Evolutionary conservation across 495 filamentous ascomycete genomes (phyloP).

Genomic region (Aspergillus wentii): DNA sequence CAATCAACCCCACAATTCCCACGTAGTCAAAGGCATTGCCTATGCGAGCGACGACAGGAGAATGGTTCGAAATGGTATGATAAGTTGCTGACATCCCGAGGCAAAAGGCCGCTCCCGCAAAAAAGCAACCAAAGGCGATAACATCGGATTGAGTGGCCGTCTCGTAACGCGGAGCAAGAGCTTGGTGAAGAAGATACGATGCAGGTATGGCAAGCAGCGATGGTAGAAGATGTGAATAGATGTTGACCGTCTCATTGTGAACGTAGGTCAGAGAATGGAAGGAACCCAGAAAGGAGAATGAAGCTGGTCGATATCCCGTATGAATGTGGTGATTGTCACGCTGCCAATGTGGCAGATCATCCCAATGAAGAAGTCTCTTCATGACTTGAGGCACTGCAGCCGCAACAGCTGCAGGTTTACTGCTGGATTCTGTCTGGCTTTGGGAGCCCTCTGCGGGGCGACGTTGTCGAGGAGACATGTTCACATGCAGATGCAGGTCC

Average conservation of each 20-base stretch:
- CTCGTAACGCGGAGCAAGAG: constrained; percentile 61
- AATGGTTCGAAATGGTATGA: constrained; percentile 68
- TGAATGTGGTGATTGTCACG: constrained; percentile 75
- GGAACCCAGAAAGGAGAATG: constrained; percentile 58
- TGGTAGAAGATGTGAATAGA: constrained; percentile 77
- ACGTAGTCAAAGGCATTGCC: constrained; percentile 83
- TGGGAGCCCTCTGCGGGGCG: constrained; percentile 22
- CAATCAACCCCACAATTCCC: constrained; percentile 84
- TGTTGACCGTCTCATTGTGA: constrained; percentile 97
- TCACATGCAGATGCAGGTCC: constrained; percentile 19
- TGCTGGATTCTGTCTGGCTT: constrained; percentile 11
- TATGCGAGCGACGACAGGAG: constrained; percentile 49
- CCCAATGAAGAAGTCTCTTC: constrained; percentile 49
- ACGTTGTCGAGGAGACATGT: constrained; percentile 34
- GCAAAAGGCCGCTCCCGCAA: constrained; percentile 67
- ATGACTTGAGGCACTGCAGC: constrained; percentile 20
- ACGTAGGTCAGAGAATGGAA: constrained; percentile 63
- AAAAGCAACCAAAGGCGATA: constrained; percentile 71
- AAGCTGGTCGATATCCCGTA: constrained; percentile 65
- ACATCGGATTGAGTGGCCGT: constrained; percentile 61
- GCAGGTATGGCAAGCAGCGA: constrained; percentile 34
- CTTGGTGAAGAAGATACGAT: constrained; percentile 38
- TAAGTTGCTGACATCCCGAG: constrained; percentile 83
- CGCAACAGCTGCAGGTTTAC: constrained; percentile 12
- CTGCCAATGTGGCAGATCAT: constrained; percentile 65